phyloP scores from a whole-genome alignment of 176 grass and related monocot genomes.

The Triticum dicoccoides region DNA sequence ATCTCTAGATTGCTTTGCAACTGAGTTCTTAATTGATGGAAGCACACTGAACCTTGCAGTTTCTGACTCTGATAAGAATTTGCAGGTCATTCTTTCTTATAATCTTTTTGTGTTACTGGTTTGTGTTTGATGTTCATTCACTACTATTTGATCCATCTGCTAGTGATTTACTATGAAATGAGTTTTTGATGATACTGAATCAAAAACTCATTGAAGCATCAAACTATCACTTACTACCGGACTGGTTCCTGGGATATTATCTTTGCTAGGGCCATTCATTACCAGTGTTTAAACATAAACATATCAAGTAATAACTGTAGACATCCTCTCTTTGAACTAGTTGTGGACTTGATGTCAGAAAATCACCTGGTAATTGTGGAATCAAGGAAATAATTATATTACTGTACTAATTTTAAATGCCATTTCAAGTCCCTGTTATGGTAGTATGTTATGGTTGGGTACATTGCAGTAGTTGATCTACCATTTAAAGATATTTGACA shows the following conservation, averaged over 20 bases:
- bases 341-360: background rate
- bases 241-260: background rate
- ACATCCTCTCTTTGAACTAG: background rate
- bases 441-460: background rate
- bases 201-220: background rate
- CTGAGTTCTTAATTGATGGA: conserved; percentile 95
- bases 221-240: background rate
- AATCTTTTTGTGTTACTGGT: background rate
- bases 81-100: conserved; percentile 59
- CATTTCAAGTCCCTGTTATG: background rate
- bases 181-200: background rate
- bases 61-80: conserved; percentile 81
- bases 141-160: background rate
- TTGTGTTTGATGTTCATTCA: background rate
- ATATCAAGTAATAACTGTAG: background rate
- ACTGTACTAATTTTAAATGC: background rate
- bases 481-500: background rate
- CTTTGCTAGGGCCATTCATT: background rate
- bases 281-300: background rate
- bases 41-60: conserved; percentile 89
- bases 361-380: background rate
- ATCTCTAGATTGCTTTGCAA: conserved; percentile 86
- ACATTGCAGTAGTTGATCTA: background rate
- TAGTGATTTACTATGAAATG: background rate
- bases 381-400: background rate